Base-by-base conservation (phyloP, 306 rosid species). In the Pterocarpus macrocarpus region DNA sequence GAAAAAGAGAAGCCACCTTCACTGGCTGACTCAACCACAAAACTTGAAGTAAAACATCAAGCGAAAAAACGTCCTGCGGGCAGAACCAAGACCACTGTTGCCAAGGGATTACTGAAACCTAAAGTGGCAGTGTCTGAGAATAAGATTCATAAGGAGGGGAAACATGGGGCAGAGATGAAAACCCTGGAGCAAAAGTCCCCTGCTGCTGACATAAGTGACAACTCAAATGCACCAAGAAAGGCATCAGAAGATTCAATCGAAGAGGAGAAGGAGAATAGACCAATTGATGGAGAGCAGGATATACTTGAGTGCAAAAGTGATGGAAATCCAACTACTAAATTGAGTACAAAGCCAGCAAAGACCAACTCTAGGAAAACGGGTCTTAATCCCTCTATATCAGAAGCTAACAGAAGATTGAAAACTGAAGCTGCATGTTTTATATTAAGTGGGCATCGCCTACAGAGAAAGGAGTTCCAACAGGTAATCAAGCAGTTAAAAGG, bases 391-490 rank as follows among this genome's bases (percentile, higher is more conserved):
- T 71, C 85, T 33, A 33, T 15, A 62, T 59, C 81, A 39, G 87
- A 70, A 38, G 86, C 79, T 68, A 77, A 81, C 5, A 74, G 47
- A 69, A 64, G 81, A 69, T 80, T 39, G 59, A 86, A 83, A 80
- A 44, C 63, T 57, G 93, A 91, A 79, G 88, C 94, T 15, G 74
- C 56, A 7, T 89, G 88, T 83, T 93, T 93, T 80, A 87, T 92
- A 81, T 82, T 93, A 79, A 91, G 93, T 58, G 97, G 97, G 11
- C 94, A 91, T 80, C 88, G 91, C 45, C 76, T 90, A 13, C 90
- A 89, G 74, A 87, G 98, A 68, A 95, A 90, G 88, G 97, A 91
- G 86, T 90, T 88, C 85, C 97, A 92, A 76, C 88, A 89, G 79
- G 82, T 88, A 53, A 90, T 95, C 61, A 90, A 86, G 90, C 82